Percentiles rank a stretch among this genome's conserved stretches.
Conservation (phyloP, 2,329 filamentous ascomycete species). For the Diaporthe sp. region DNA sequence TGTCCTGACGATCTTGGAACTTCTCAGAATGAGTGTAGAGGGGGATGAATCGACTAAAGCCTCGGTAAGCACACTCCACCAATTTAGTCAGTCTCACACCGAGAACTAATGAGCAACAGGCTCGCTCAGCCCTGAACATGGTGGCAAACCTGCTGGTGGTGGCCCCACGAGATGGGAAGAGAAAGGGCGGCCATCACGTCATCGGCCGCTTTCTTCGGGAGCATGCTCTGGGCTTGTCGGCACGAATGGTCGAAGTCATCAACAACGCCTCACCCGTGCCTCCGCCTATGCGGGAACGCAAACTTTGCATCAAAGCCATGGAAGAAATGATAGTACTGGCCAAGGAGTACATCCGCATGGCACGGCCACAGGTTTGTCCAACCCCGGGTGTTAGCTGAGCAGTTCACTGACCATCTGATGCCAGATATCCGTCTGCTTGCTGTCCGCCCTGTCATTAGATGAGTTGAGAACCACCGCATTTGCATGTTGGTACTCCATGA, state of each 20-base stretch:
- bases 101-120: slow-evolving; percentile 50
- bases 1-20: slow-evolving; percentile 79
- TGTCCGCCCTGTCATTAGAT: slow-evolving; percentile 81
- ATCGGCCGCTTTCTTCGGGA: slow-evolving; percentile 82
- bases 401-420: slow-evolving; percentile 39
- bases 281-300: slow-evolving; percentile 73
- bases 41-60: slow-evolving; percentile 65
- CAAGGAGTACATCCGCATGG: slow-evolving; percentile 77
- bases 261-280: slow-evolving; percentile 71
- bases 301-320: slow-evolving; percentile 82
- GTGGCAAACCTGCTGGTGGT: slow-evolving; percentile 49
- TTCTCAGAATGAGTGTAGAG: slow-evolving; percentile 83
- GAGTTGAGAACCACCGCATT: slow-evolving; percentile 84
- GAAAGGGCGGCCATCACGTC: slow-evolving; percentile 58
- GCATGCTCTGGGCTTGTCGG: slow-evolving; percentile 88
- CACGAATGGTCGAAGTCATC: slow-evolving; percentile 81
- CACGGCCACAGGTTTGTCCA: slow-evolving; percentile 78
- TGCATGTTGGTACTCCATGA: slow-evolving; percentile 83
- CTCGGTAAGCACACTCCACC: slow-evolving; percentile 59
- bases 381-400: not conserved
- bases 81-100: not conserved
- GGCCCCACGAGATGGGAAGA: slow-evolving; percentile 52
- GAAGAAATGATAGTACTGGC: slow-evolving; percentile 88
- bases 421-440: slow-evolving; percentile 90
- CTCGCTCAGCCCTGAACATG: slow-evolving; percentile 57